Conservation (phyloP, 78 protist genomes). For the Protostelium mycophagum region DNA sequence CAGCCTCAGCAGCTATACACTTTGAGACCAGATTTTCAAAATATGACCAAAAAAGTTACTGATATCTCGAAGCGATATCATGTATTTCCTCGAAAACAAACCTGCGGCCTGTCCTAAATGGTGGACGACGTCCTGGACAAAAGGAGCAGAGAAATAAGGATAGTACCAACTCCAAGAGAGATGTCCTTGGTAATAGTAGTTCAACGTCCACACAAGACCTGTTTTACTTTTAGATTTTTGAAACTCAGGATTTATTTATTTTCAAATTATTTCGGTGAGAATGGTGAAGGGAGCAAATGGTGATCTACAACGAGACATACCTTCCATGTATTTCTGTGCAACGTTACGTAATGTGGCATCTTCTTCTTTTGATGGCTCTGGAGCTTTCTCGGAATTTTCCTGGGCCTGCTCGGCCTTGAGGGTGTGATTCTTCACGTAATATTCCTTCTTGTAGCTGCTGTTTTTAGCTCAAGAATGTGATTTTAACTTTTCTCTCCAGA, state of each 20-base stretch:
- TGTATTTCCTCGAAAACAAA: no score
- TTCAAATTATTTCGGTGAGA: no score
- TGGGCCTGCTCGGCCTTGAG: neutral
- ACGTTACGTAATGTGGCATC: neutral
- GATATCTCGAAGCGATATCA: neutral
- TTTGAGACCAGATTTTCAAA: neutral
- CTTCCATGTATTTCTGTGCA: neutral
- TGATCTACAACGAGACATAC: no score
- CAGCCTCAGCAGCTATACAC: neutral
- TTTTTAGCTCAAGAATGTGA: no score
- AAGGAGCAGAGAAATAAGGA: slow-evolving; percentile 74
- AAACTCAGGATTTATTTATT: no score
- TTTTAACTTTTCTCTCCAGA: no score
- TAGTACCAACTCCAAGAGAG: slow-evolving; percentile 72
- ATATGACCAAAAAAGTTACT: no score
- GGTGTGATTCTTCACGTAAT: neutral
- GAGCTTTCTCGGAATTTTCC: neutral
- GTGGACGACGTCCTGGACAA: slow-evolving; percentile 32
- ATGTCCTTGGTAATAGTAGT: slow-evolving; percentile 61
- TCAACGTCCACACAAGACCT: slow-evolving; percentile 51
- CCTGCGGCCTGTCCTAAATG: neutral
- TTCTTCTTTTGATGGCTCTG: no score
- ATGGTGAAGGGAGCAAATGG: no score
- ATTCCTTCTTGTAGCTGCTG: neutral
- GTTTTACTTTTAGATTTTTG: no score